Percentiles rank a stretch among this genome's conserved stretches.
These are phyloP conservation scores for Hibiscus tridactylites DNA, from an alignment of 345 rosid genomes.

Conservation along the genomic window DNA sequence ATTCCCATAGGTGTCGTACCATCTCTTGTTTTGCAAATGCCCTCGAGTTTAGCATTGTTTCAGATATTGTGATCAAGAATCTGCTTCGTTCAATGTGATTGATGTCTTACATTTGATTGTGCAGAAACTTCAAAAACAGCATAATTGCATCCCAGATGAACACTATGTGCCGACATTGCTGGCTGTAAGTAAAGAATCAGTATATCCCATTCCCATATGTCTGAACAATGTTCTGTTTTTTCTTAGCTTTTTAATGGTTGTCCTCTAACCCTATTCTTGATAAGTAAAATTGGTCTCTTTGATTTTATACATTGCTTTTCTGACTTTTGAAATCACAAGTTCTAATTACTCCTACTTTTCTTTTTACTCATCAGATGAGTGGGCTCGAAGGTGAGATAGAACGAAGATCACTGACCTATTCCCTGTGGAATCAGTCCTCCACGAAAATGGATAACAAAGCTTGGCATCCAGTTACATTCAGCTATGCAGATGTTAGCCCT, in stretches of 20 bases:
- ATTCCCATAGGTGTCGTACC: neutral
- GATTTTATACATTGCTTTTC: neutral
- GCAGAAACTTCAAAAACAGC: conserved; percentile 55
- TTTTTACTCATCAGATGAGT: conserved; percentile 38
- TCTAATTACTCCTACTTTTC: neutral
- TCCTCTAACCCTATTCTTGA: neutral
- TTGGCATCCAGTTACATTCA: conserved; percentile 93
- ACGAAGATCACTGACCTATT: conserved; percentile 78
- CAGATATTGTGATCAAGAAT: neutral
- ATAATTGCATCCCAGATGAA: conserved; percentile 66
- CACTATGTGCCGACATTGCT: conserved; percentile 59
- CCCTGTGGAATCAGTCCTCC: conserved; percentile 65
- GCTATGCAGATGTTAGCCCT: conserved; percentile 46
- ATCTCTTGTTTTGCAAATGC: neutral
- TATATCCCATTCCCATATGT: neutral
- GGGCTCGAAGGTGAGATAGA: conserved; percentile 66
- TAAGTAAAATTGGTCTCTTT: neutral
- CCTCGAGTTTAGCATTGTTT: neutral
- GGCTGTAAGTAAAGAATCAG: conserved; percentile 40
- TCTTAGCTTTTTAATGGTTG: neutral
- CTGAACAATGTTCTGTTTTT: neutral
- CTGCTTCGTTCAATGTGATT: neutral
- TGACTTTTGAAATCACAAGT: neutral
- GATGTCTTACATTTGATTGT: neutral
- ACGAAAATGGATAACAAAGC: conserved; percentile 49